Evolutionary conservation across 2,329 filamentous ascomycete species (phyloP).

Genomic region (Tolypocladium endophyticum): DNA sequence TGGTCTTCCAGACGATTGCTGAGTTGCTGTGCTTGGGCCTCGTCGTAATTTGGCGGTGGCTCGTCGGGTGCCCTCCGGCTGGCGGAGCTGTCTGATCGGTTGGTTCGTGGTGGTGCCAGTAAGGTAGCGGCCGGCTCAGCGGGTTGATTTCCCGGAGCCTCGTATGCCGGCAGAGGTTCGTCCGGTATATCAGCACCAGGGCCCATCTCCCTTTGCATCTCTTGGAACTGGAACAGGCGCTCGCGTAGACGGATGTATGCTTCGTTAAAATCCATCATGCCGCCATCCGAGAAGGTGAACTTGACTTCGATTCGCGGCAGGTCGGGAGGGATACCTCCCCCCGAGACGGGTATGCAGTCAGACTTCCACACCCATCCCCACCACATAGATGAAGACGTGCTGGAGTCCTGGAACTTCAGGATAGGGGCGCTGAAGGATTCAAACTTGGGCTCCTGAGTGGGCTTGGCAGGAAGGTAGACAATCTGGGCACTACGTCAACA

Average conservation of each 20-base stretch:
- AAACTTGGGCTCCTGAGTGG: slow-evolving; percentile 50
- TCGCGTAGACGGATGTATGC: slow-evolving; percentile 79
- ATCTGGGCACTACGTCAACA: slow-evolving; percentile 41
- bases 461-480: slow-evolving; percentile 71
- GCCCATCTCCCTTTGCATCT: slow-evolving; percentile 61
- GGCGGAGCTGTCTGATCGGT: slow-evolving; percentile 24
- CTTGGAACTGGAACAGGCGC: slow-evolving; percentile 68
- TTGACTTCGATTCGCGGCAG: slow-evolving; percentile 68
- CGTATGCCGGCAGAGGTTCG: slow-evolving; percentile 83
- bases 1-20: slow-evolving; percentile 55
- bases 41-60: slow-evolving; percentile 84
- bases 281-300: slow-evolving; percentile 86
- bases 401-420: slow-evolving; percentile 76
- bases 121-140: slow-evolving; percentile 15
- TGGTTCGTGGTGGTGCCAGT: slow-evolving; percentile 13
- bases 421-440: slow-evolving; percentile 86
- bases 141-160: slow-evolving; percentile 36
- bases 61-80: slow-evolving; percentile 48
- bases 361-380: slow-evolving; percentile 90
- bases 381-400: slow-evolving; percentile 71
- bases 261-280: slow-evolving; percentile 83
- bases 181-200: slow-evolving; percentile 57
- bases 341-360: slow-evolving; percentile 66
- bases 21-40: slow-evolving; percentile 66
- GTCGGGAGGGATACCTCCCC: slow-evolving; percentile 69